Base-by-base conservation (phyloP, 192 early-diverging fungal species). In the Helicostylum pulchrum region DNA sequence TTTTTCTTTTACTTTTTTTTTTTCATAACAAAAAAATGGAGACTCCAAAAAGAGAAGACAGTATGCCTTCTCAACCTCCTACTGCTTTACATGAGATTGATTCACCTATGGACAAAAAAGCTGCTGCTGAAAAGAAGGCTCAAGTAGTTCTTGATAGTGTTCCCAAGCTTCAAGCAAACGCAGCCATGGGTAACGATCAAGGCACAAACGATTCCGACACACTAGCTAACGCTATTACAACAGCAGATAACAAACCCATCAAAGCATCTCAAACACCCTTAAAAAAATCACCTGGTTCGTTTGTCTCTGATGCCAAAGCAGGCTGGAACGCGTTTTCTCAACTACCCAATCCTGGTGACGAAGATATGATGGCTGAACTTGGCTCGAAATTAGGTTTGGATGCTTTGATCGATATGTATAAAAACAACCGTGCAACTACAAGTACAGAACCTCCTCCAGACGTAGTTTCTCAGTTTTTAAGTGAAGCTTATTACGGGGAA, bases 401-500 rank as follows among this genome's bases (percentile, higher is more conserved):
- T 7, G 53, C 53, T 14, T 21, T 70, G 6, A 45, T 43, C 20
- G 57, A 53, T 36, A 32, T 47, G 32, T 68, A 64, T 55, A 57
- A 60, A 4, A 34, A 45, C 4, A 2, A 39, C 7, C 53, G 48
- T 32, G 11, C 57, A 12, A 44, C 48, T n/a, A 32, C 43, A 0
- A 39, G 20, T 26, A 2, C 26, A 26, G 26, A 26, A 4, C 21
- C 49, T 9, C 59, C 47, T 3, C 30, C 63, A 9, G 74, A 76
- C 43, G 45, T 76, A 56, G 19, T 76, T 1, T 47, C 65, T 5
- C 51, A 67, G 21, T 76, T 64, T 47, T 53, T 76, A 14, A 71
- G 49, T 49, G 69, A 76, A 19, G 66, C 74, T 39, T 76, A 76
- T 45, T 76, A 71, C 45, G 74, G 74, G 11, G 66, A 76, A 53